These are phyloP conservation scores for Leishmania martiniquensis DNA, from an alignment of 208 protist species.

Conservation along the genomic window DNA sequence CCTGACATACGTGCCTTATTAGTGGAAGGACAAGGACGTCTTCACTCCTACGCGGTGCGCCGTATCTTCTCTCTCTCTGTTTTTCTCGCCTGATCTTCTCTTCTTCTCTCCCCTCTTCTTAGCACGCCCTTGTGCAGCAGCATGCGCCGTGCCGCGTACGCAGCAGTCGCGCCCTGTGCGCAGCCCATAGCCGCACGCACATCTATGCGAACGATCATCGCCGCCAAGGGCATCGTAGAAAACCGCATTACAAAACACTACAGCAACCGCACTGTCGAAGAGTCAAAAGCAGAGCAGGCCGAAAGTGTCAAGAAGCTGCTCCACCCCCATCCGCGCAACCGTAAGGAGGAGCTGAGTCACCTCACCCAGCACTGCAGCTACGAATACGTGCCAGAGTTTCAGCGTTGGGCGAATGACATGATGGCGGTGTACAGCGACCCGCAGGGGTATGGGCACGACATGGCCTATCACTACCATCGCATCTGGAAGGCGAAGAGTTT, in stretches of 20 bases:
- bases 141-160: constrained; percentile 23
- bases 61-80: background rate
- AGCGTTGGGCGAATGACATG: constrained; percentile 92
- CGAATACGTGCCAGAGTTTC: constrained; percentile 93
- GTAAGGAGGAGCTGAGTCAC: constrained; percentile 88
- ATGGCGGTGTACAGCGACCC: constrained; percentile 90
- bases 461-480: constrained; percentile 93
- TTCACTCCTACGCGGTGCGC: background rate
- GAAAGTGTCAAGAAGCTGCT: constrained; percentile 46
- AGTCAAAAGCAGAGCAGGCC: constrained; percentile 73
- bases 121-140: background rate
- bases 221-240: constrained; percentile 88
- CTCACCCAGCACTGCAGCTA: constrained; percentile 87
- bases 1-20: background rate
- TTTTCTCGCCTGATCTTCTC: no score
- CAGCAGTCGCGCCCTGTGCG: constrained; percentile 11
- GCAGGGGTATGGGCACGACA: constrained; percentile 84
- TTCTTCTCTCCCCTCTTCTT: background rate
- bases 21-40: background rate
- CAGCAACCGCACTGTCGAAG: constrained; percentile 77
- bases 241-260: constrained; percentile 88
- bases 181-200: background rate
- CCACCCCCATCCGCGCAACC: constrained; percentile 79
- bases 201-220: constrained; percentile 52
- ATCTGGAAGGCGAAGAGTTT: constrained; percentile 90